Percentiles rank a stretch among this genome's conserved stretches.
Conservation (phyloP, 73 alveolate genomes). For the Paraurostyla sp. region DNA sequence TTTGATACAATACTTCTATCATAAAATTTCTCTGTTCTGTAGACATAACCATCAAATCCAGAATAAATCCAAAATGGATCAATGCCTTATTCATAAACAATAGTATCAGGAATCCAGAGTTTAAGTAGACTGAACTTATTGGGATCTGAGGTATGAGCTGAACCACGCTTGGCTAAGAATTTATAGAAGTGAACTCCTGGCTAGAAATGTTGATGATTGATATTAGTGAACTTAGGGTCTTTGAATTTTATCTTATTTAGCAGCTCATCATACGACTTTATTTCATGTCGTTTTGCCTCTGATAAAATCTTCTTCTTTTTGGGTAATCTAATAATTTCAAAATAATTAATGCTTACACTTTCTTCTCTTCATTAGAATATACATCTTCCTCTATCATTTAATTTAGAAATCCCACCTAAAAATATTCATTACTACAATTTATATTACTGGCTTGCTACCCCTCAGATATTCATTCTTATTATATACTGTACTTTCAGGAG, state of each 20-base stretch:
- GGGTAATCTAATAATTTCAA: background rate
- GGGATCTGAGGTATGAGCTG: background rate
- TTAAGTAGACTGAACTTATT: slow-evolving; percentile 57
- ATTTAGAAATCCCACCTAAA: background rate
- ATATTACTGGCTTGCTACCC: background rate
- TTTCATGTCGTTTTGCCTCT: background rate
- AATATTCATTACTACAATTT: background rate
- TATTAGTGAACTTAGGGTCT: background rate
- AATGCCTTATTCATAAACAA: slow-evolving; percentile 79
- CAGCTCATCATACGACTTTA: background rate
- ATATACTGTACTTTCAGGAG: background rate
- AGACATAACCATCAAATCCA: slow-evolving; percentile 83
- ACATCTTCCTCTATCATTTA: background rate
- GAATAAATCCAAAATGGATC: slow-evolving; percentile 88
- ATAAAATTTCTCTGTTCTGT: slow-evolving; percentile 81
- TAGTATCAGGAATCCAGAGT: slow-evolving; percentile 87
- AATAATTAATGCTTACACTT: background rate
- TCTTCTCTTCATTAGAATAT: slow-evolving; percentile 1
- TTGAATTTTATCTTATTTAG: background rate
- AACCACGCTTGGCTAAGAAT: background rate
- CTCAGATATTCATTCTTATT: background rate
- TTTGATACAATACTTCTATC: slow-evolving; percentile 79
- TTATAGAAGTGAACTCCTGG: slow-evolving; percentile 26
- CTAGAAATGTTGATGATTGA: background rate
- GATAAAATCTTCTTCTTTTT: background rate